Evolutionary conservation across 2,329 filamentous ascomycete species (phyloP), one percentile per base, ranked within the genome.

Genomic region (Nemania sp.): DNA sequence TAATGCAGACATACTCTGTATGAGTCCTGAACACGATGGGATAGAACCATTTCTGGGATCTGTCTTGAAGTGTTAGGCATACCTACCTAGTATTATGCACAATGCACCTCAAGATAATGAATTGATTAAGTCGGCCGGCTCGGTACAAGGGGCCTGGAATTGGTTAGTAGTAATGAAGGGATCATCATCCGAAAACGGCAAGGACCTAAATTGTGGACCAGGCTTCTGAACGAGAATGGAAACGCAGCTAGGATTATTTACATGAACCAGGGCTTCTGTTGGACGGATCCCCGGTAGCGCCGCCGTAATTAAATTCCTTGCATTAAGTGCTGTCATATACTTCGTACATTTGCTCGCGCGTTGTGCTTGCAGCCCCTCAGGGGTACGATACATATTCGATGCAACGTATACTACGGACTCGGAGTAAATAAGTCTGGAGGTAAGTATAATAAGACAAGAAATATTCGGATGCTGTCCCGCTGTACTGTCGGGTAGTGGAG

Each of bases 151-250:
- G 6, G 6, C 22, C 23, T 33, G 34, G 42, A 33, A 50, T 12
- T n/a, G n/a, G n/a, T n/a, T n/a, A n/a, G n/a, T n/a, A n/a, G n/a
- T n/a, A n/a, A n/a, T n/a, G n/a, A 34, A 50, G 48, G 45, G 23
- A 46, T 51, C 47, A 26, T 52, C 26, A 23, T 56, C 53, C 42
- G 42, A 52, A 52, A 52, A 43, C 31, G 48, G 53, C 47, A 52
- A 51, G 31, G 42, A 46, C 28, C 42, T 30, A 37, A 34, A 17
- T 39, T 17, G 23, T 30, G 40, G 40, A 30, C 39, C 43, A 20
- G 39, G 34, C 12, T 23, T 39, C 12, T 26, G 37, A n/a, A n/a
- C 39, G 23, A 39, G 36, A 39, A 39, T 3, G 36, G 36, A 22
- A 39, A 39, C 9, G 40, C 44, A 24, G 14, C 33, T 28, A 24